Evolutionary conservation across 106 monocot genomes (phyloP), one percentile per base, ranked within the genome.

Genomic region (Chionographis japonica): DNA sequence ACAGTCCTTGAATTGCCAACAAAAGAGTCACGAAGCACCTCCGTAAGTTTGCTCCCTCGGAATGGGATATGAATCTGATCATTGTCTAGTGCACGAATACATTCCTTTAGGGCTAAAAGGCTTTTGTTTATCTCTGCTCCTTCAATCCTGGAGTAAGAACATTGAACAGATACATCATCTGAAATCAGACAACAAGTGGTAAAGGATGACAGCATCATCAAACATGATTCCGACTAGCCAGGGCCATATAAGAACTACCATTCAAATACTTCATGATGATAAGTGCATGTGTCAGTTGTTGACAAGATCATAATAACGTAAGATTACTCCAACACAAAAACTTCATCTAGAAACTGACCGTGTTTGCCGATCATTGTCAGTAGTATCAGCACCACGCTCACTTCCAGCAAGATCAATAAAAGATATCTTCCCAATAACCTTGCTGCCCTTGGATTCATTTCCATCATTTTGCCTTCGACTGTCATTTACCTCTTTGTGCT

Each of bases 111-210:
- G 35, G 92, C 92, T 52, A 97, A 74, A 50, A 97, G 81, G 58
- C 95, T 97, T 73, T 97, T 97, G 80, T 97, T 97, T 70, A 97
- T 97, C 72, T 97, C 95, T 55, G 95, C 95, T 55, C 95, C 95
- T 71, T 97, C 95, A 80, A 97, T 97, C 63, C 95, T 97, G 80
- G 60, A 81, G 37, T 17, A 7, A 59, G 15, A 62, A 75, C 37
- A 74, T 8, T 37, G 43, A 69, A 68, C 17, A 82, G 1, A 80
- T 67, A 40, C 11, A 65, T 43, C 52, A 69, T 69, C 20, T 38
- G 37, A 52, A 46, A 62, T 63, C 39, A 66, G 20, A 38, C 12
- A 15, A 38, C 12, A 15, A 56, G 17, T 11, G 17, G 46, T 49
- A 27, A 72, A 49, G 8, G 14, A 6, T 38, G 38, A 38, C 39